Percentiles rank a stretch among this genome's conserved stretches.
These are phyloP conservation scores for Vigna trinervia DNA, from an alignment of 306 rosid species.

Conservation along the genomic window DNA sequence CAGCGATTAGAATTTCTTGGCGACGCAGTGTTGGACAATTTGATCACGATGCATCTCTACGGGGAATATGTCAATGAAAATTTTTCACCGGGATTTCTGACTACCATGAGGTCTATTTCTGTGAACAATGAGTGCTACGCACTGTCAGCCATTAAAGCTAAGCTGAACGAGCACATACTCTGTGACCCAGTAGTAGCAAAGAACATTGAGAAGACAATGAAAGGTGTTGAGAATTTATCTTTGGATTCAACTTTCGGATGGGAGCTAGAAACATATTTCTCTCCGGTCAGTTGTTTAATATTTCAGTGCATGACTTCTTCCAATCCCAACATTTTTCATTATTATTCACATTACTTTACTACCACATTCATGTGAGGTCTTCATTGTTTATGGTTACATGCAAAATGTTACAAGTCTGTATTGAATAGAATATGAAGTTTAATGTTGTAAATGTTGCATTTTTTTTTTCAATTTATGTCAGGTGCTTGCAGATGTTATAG, in stretches of 20 bases:
- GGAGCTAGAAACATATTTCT: conserved; percentile 61
- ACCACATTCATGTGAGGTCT: neutral
- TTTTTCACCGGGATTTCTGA: conserved; percentile 53
- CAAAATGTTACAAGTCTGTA: neutral
- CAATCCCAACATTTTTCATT: neutral
- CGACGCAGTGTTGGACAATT: conserved; percentile 72
- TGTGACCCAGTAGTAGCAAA: conserved; percentile 47
- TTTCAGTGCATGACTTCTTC: conserved; percentile 4
- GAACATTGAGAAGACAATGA: conserved; percentile 45
- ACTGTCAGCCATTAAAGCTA: conserved; percentile 55
- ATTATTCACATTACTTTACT: conserved; percentile 23
- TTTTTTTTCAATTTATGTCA: conserved; percentile 32
- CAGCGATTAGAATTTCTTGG: conserved; percentile 86
- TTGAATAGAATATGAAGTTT: neutral
- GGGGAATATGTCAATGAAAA: conserved; percentile 48
- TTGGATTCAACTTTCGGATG: conserved; percentile 63
- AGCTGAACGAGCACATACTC: conserved; percentile 65
- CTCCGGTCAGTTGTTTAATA: conserved; percentile 51
- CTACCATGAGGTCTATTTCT: conserved; percentile 74
- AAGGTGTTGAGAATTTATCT: conserved; percentile 43
- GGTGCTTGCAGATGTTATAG: conserved; percentile 75
- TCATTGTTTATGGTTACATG: conserved; percentile 1
- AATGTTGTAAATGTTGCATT: neutral
- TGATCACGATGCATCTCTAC: conserved; percentile 62
- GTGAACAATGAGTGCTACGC: conserved; percentile 75